Conservation (phyloP, 495 filamentous ascomycete genomes). For the Neurospora sp. region DNA sequence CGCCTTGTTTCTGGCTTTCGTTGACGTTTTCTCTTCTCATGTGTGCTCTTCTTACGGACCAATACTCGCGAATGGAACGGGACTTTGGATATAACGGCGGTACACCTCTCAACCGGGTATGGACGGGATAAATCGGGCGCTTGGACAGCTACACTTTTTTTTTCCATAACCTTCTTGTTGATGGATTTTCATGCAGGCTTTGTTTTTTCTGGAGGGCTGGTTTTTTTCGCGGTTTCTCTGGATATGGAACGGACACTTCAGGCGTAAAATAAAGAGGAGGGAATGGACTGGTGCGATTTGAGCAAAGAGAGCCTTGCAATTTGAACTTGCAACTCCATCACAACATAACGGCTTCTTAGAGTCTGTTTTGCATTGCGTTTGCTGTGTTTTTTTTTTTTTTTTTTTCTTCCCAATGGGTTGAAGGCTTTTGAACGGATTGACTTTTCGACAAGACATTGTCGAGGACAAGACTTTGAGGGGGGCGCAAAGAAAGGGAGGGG, state of each 20-base stretch:
- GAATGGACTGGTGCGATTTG: neutral
- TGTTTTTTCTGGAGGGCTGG: neutral
- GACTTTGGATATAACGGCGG: neutral
- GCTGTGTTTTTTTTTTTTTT: neutral
- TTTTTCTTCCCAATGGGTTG: neutral
- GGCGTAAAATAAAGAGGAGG: neutral
- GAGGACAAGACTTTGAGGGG: neutral
- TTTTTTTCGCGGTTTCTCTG: neutral
- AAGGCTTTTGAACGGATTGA: neutral
- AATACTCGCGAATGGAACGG: neutral
- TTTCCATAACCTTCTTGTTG: neutral
- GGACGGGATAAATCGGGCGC: neutral
- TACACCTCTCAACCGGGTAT: neutral
- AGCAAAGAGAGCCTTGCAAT: neutral
- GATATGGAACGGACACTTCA: neutral
- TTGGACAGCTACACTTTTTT: neutral
- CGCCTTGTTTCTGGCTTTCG: neutral
- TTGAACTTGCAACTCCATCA: neutral
- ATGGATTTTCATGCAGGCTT: neutral
- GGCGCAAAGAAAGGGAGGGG: neutral
- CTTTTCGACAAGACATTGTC: neutral
- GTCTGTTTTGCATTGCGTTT: neutral
- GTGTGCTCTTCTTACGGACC: neutral
- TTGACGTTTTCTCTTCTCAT: neutral
- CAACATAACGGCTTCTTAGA: neutral